phyloP scores from a whole-genome alignment of 1,139 yeast species.

The Meyerozyma smithsonii region DNA sequence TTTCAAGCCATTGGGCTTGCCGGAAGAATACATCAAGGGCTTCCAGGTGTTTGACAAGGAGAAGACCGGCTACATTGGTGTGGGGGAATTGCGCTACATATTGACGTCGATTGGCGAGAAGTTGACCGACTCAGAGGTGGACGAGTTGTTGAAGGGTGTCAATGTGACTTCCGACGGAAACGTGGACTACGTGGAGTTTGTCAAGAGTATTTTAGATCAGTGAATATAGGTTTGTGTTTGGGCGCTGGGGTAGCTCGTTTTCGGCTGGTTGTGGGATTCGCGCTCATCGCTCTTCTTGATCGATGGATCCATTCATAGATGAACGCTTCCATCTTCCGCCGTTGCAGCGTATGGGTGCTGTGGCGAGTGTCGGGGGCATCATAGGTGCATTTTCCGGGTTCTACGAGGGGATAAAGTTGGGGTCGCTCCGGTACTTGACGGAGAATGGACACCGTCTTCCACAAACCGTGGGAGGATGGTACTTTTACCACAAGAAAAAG shows the following conservation, averaged over 20 bases:
- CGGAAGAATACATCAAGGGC: constrained; percentile 52
- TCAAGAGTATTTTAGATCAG: constrained; percentile 87
- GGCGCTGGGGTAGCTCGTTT: not conserved
- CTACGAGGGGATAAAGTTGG: constrained; percentile 50
- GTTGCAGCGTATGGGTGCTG: constrained; percentile 28
- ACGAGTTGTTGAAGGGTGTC: constrained; percentile 92
- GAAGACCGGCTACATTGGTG: constrained; percentile 77
- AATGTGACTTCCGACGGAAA: constrained; percentile 91
- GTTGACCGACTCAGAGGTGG: constrained; percentile 84
- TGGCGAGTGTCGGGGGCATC: constrained; percentile 37
- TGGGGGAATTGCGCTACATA: constrained; percentile 93
- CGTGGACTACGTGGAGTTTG: constrained; percentile 92
- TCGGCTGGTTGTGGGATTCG: too few relatives aligned
- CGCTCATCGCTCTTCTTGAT: not conserved
- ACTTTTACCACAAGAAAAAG: constrained; percentile 80
- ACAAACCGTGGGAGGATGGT: constrained; percentile 79
- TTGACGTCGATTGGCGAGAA: constrained; percentile 93
- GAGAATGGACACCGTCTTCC: constrained; percentile 85
- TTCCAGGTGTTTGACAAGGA: constrained; percentile 18
- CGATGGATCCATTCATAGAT: constrained; percentile 10
- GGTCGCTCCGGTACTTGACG: constrained; percentile 63
- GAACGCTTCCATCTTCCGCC: constrained; percentile 43
- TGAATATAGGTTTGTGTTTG: not conserved
- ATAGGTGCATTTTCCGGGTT: constrained; percentile 65
- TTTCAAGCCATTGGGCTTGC: constrained; percentile 84